Evolutionary conservation across 108 stramenopile genomes (phyloP).

Genomic region (Pseudonitzschia delicatissima): DNA sequence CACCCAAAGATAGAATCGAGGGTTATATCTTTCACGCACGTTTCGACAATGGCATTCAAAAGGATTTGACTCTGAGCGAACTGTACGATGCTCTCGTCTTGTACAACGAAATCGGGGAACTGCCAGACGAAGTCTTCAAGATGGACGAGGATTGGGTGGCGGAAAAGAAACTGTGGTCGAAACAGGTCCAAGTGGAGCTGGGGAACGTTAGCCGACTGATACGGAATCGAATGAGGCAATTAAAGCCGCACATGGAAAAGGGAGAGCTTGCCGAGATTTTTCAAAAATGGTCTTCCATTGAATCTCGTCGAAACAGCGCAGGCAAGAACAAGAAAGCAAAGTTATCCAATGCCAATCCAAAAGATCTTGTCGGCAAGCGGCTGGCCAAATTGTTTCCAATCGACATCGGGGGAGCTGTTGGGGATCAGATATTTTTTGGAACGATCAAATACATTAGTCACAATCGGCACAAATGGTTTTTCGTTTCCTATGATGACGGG

Average conservation of each 20-base stretch:
- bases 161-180: conserved; percentile 8
- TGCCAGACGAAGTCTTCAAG: neutral
- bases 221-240: conserved; percentile 4
- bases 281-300: neutral
- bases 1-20: conserved; percentile 13
- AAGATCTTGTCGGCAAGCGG: conserved; percentile 38
- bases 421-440: conserved; percentile 52
- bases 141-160: conserved; percentile 6
- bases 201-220: neutral
- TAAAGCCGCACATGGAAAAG: neutral
- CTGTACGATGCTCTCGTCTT: conserved; percentile 42
- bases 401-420: conserved; percentile 29
- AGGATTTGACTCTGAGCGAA: conserved; percentile 38
- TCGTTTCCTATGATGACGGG: conserved; percentile 66
- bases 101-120: conserved; percentile 14
- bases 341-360: neutral
- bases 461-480: conserved; percentile 24
- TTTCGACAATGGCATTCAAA: conserved; percentile 73
- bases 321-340: neutral
- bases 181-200: conserved; percentile 1
- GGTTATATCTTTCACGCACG: conserved; percentile 39
- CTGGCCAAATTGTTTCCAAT: conserved; percentile 52
- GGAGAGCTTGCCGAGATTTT: conserved; percentile 2
- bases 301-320: neutral
- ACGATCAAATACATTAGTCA: conserved; percentile 27